Base-by-base conservation (phyloP, 768 basidiomycete species). In the Rhodotorula babjevae region DNA sequence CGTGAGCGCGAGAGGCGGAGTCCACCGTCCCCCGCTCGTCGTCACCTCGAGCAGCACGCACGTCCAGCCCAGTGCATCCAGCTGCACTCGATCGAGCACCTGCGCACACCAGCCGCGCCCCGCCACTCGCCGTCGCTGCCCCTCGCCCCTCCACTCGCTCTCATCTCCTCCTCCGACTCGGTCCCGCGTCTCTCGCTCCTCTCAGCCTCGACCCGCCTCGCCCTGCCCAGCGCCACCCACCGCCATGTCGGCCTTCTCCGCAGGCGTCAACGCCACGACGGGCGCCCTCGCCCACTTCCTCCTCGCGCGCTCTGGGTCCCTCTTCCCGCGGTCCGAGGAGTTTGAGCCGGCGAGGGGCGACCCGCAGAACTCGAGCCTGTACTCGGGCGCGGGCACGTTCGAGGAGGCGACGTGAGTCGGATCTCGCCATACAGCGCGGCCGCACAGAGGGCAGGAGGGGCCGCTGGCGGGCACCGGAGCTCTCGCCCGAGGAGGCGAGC, bases 321-420 rank as follows among this genome's bases (percentile, higher is more conserved):
- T 67, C 42, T 50, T 25, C 16, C 52, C 29, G 16, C 55, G 66
- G 21, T 33, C 29, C 12, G 61, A 55, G 29, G 61, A n/a, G 16
- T 72, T 72, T 42, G 36, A 60, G 3, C 62, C 63, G 1, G 71
- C 71, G 12, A 63, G 57, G 4, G 49, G 53, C 14, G 72, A 74
- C 50, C 65, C 72, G 4, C 31, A 56, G 33, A 59, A 69, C 42
- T 59, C 59, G 31, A 53, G 56, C 27, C 47, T 67, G 33, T 74
- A 74, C 44, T 25, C 56, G 16, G 72, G 72, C 15, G 64, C 68
- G 21, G 72, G 72, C 19, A 60, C 53, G 15, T 31, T 69, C 7
- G 68, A 67, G 44, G 72, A 74, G 42, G 72, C 72, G 14, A 67
- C 64, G 72, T 74, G 19, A 23, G 72, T 60, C 29, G 0, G 8